These are phyloP conservation scores for Dothiorella sarmentorum DNA, from an alignment of 2,329 filamentous ascomycete species.

Conservation along the genomic window DNA sequence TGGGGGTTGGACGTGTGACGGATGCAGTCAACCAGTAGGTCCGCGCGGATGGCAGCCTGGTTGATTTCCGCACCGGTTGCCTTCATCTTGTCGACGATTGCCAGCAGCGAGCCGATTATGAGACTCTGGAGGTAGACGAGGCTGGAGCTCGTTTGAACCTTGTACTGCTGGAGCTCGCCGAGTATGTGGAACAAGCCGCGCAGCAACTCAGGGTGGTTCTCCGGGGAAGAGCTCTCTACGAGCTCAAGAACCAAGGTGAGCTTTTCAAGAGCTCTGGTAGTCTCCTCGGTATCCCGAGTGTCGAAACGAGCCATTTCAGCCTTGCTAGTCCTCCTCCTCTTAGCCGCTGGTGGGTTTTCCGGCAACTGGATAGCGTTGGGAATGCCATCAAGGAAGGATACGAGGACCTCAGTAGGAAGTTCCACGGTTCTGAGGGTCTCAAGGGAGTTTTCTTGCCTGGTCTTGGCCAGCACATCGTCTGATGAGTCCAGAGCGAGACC, in stretches of 20 bases:
- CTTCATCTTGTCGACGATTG: conserved; percentile 78
- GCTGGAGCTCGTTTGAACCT: conserved; percentile 76
- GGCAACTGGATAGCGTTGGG: conserved; percentile 71
- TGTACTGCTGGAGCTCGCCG: conserved; percentile 82
- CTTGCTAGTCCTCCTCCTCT: conserved; percentile 74
- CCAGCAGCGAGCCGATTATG: conserved; percentile 74
- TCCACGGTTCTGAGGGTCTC: conserved; percentile 70
- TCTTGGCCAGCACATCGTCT: conserved; percentile 30
- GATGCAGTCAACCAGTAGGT: conserved; percentile 90
- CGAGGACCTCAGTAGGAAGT: conserved; percentile 70
- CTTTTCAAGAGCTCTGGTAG: conserved; percentile 66
- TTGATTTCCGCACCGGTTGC: conserved; percentile 61
- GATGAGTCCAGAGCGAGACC: conserved; percentile 53
- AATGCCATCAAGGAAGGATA: conserved; percentile 69
- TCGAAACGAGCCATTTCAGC: conserved; percentile 63
- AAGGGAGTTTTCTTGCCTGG: conserved; percentile 56
- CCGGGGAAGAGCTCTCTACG: conserved; percentile 75
- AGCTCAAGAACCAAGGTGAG: conserved; percentile 86
- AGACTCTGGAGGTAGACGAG: conserved; percentile 87
- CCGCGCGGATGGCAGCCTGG: conserved; percentile 75
- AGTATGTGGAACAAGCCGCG: conserved; percentile 78
- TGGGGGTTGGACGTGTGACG: conserved; percentile 88
- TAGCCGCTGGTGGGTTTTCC: conserved; percentile 68
- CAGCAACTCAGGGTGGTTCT: conserved; percentile 71
- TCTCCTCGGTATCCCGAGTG: conserved; percentile 60